phyloP scores from a whole-genome alignment of 768 basidiomycete genomes.

The Arthromyces matolae region DNA sequence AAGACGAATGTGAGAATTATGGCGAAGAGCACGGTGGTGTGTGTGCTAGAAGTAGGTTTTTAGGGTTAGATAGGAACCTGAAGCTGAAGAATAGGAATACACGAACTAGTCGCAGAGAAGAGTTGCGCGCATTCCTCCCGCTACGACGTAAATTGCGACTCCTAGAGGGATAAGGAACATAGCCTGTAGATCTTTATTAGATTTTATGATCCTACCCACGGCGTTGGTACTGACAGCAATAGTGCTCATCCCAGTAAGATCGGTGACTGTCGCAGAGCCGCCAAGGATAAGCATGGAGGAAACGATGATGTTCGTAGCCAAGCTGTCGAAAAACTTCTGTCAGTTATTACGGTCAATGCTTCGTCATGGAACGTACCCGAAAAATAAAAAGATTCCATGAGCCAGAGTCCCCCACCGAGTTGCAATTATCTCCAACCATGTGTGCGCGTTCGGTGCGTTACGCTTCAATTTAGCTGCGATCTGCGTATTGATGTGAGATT shows the following conservation, averaged over 20 bases:
- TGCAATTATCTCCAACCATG: conserved; percentile 85
- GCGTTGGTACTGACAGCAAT: conserved; percentile 63
- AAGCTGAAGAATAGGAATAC: neutral
- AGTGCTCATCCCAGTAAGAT: conserved; percentile 87
- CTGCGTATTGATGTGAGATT: conserved; percentile 27
- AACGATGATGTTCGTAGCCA: conserved; percentile 89
- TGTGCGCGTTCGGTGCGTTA: conserved; percentile 85
- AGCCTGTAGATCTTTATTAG: conserved; percentile 39
- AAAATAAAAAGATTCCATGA: conserved; percentile 86
- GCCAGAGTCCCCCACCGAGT: conserved; percentile 76
- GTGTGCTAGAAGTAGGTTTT: conserved; percentile 51
- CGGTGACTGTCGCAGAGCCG: conserved; percentile 83
- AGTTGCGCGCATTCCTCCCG: conserved; percentile 87
- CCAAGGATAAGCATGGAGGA: conserved; percentile 81
- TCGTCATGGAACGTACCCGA: conserved; percentile 47
- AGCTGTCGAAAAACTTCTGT: conserved; percentile 28
- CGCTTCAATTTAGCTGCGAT: conserved; percentile 89
- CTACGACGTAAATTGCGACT: conserved; percentile 84
- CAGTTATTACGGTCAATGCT: no score
- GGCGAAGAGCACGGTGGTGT: conserved; percentile 81
- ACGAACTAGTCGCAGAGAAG: conserved; percentile 82
- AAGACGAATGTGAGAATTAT: conserved; percentile 77
- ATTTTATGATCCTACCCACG: no score
- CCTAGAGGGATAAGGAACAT: conserved; percentile 89
- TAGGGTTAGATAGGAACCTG: neutral